Evolutionary conservation across 495 filamentous ascomycete species (phyloP), one percentile per base, ranked within the genome.

Genomic region (Aspergillus cristatus): DNA sequence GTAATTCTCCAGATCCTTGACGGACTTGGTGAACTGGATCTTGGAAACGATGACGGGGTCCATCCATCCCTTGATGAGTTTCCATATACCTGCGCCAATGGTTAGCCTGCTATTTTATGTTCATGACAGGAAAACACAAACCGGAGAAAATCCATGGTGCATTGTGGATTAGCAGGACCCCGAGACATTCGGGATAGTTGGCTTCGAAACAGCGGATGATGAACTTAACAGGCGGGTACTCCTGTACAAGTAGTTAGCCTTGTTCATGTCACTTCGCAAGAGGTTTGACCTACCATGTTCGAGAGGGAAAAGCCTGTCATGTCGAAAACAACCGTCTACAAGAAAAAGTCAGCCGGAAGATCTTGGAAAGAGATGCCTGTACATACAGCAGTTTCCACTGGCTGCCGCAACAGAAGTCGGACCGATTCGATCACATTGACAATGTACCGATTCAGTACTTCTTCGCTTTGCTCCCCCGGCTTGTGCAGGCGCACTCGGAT

Each of bases 171-270:
- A 96, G 71, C 28, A 95, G 80, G 2, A 79, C 68, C 26, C 89
- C 90, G 0, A 98, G 71, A 25, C 70, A 83, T 58, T 96, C 91
- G 3, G 91, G 90, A 55, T 96, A 98, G 60, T 95, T 95, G 28
- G 87, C 88, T 65, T 96, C 88, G 54, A 98, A 95, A 55, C 85
- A 91, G 61, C 90, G 89, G 60, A 96, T 89, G 70, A 97, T 87
- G 66, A 94, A 96, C 53, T 89, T 96, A 13, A 97, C 85, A 0
- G 91, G 89, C 0, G 84, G 76, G 55, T 95, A 96, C 57, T 97
- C 90, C 84, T 86, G 37, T 4, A 16, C 17, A 15, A 6, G 1
- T 2, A 10, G 24, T 43, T 8, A 11, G 20, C n/a, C 13, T 1
- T 16, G n/a, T 29, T 18, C 2, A 4, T 14, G 28, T 24, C 4